These are phyloP conservation scores for Talaromyces sp. DNA, from an alignment of 2,329 filamentous ascomycete genomes.

Conservation along the genomic window DNA sequence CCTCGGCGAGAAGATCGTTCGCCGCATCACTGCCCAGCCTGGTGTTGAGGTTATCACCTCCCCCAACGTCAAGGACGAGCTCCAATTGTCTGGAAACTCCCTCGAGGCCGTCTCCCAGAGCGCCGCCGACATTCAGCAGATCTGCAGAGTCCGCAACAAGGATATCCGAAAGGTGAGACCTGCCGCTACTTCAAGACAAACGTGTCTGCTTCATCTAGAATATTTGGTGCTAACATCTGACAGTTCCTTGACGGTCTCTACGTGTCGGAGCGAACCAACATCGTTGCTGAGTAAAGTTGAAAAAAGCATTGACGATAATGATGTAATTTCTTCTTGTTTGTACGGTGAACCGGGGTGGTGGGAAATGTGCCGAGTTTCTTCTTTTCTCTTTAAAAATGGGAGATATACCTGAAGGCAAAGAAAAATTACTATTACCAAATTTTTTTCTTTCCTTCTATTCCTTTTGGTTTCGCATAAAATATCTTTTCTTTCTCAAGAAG, in stretches of 20 bases:
- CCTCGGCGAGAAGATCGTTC: slow-evolving; percentile 98
- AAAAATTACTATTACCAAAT: slow-evolving; percentile 1
- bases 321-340: slow-evolving; percentile 24
- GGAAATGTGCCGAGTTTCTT: slow-evolving; percentile 5
- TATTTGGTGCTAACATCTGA: slow-evolving; percentile 21
- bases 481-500: slow-evolving; percentile 8
- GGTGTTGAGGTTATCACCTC: slow-evolving; percentile 90
- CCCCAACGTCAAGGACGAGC: slow-evolving; percentile 95
- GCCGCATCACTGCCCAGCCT: slow-evolving; percentile 79
- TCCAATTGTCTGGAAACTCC: slow-evolving; percentile 87
- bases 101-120: slow-evolving; percentile 97
- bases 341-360: slow-evolving; percentile 12
- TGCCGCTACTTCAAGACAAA: neutral
- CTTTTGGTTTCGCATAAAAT: slow-evolving; percentile 29
- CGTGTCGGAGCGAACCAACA: slow-evolving; percentile 98
- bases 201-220: neutral
- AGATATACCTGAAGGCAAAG: slow-evolving; percentile 19
- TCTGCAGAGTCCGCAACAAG: slow-evolving; percentile 99
- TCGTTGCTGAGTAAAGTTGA: slow-evolving; percentile 58
- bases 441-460: slow-evolving; percentile 26
- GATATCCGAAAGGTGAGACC: slow-evolving; percentile 93
- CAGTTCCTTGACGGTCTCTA: slow-evolving; percentile 99
- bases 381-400: slow-evolving; percentile 13
- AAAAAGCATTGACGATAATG: slow-evolving; percentile 21
- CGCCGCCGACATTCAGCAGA: slow-evolving; percentile 98